Evolutionary conservation across 2,329 filamentous ascomycete genomes (phyloP), one percentile per base, ranked within the genome.

Genomic region (Microcyclosporella mali): DNA sequence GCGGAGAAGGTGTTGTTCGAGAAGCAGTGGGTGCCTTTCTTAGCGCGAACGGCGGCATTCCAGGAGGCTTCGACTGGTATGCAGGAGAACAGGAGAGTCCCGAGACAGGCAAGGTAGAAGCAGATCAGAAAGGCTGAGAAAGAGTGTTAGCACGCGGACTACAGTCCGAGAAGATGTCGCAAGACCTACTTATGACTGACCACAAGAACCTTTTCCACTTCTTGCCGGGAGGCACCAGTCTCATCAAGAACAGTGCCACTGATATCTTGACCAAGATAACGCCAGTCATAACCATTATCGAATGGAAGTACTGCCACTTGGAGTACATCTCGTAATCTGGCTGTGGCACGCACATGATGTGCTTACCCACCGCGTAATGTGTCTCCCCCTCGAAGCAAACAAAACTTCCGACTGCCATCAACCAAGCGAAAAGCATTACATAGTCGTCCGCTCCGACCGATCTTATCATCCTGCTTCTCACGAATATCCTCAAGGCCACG

Each of bases 371-470:
- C 2, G 73, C 74, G 44, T 71, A 59, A 3, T 66, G 52, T 1
- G 62, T 60, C 50, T 74, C 67, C 12, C 67, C 58, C 6, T 70
- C 56, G 45, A 75, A 73, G 44, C 67, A 73, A 6, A 60, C 61
- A 30, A 66, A 64, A 1, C 56, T 52, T 2, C 27, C 51, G 10
- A 64, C 40, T 7, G 53, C 58, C 46, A 58, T 47, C 11, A 73
- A 61, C 59, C 65, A 62, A 3, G 71, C 66, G 3, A 58, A 44
- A 1, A 68, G 37, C 52, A 75, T 74, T 2, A 68, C 47, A 45
- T 63, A 70, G 52, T 77, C 74, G 60, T 78, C 75, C 17, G 62
- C 51, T 2, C 73, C 72, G 33, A 71, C 62, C 19, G 69, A 70
- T 17, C 66, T 70, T 33, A 77, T 63, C 56, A 77, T 67, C 9